A percentile compares a stretch with the other conserved stretches of the same genome.
Conservation (phyloP, 192 early-diverging fungal genomes). For the Radiomyces spectabilis region DNA sequence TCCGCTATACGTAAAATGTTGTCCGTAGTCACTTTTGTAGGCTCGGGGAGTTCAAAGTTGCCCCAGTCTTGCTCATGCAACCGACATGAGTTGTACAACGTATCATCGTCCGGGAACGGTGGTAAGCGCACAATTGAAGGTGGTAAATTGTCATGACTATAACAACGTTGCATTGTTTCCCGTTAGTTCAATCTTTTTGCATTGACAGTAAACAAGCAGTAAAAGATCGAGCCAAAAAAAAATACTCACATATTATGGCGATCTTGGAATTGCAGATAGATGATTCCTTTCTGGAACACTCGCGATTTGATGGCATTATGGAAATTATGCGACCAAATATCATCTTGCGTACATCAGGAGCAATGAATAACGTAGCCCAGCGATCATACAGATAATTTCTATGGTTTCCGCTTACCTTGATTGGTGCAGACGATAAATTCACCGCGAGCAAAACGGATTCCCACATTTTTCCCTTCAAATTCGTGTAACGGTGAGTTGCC, state of each 20-base stretch:
- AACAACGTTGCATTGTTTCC: background rate
- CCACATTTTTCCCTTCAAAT: constrained; percentile 33
- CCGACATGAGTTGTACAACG: constrained; percentile 16
- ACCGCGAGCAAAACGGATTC: constrained; percentile 29
- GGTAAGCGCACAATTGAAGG: constrained; percentile 20
- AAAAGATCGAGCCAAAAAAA: too few species aligned
- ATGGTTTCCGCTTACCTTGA: constrained; percentile 18
- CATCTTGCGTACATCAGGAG: constrained; percentile 11
- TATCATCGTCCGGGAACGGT: constrained; percentile 19
- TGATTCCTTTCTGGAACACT: constrained; percentile 14
- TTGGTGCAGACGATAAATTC: constrained; percentile 31
- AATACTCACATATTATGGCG: constrained; percentile 24
- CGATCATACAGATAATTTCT: background rate
- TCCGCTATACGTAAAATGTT: constrained; percentile 23
- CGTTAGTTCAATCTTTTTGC: background rate
- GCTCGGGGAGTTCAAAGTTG: constrained; percentile 6
- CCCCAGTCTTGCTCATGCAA: constrained; percentile 22
- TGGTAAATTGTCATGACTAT: constrained; percentile 23
- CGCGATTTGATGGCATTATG: constrained; percentile 29
- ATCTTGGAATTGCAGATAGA: constrained; percentile 27
- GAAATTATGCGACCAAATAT: constrained; percentile 30
- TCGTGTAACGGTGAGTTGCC: constrained; percentile 25
- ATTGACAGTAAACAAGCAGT: too few species aligned
- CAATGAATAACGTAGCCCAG: background rate
- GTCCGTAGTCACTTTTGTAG: constrained; percentile 10